Conservation (phyloP, 495 filamentous ascomycete genomes). For the Haplographium delicatum region DNA sequence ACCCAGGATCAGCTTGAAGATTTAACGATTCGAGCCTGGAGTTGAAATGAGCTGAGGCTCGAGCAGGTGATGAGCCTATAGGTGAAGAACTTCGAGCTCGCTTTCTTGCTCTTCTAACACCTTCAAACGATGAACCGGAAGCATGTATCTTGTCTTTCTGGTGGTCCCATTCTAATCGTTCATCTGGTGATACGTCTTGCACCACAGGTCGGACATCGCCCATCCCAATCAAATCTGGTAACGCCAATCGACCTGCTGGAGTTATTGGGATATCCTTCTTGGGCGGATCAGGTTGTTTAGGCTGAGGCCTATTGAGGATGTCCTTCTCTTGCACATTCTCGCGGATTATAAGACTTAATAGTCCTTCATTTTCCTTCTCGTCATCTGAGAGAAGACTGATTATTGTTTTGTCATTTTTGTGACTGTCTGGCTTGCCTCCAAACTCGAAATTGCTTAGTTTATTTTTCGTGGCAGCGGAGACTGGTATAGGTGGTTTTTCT, state of each 20-base stretch:
- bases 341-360: neutral
- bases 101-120: slow-evolving; percentile 55
- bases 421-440: slow-evolving; percentile 6
- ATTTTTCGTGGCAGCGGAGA: slow-evolving; percentile 43
- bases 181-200: slow-evolving; percentile 55
- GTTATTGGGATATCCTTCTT: slow-evolving; percentile 56
- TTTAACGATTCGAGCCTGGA: slow-evolving; percentile 44
- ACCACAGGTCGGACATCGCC: slow-evolving; percentile 45
- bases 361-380: slow-evolving; percentile 20
- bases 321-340: neutral
- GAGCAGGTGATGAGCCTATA: slow-evolving; percentile 25
- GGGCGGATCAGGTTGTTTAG: slow-evolving; percentile 5
- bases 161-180: slow-evolving; percentile 69
- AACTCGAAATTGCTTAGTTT: slow-evolving; percentile 48
- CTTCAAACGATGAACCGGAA: slow-evolving; percentile 43
- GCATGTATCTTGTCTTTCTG: slow-evolving; percentile 36
- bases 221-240: slow-evolving; percentile 76
- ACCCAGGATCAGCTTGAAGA: slow-evolving; percentile 74
- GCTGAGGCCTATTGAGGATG: neutral
- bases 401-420: slow-evolving; percentile 4
- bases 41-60: slow-evolving; percentile 24
- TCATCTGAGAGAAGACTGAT: slow-evolving; percentile 12
- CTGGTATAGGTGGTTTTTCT: slow-evolving; percentile 28
- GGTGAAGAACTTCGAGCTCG: slow-evolving; percentile 79
- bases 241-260: slow-evolving; percentile 65